Evolutionary conservation across 352 stramenopile species (phyloP).

Genomic region (Phytopythium ostracodes): DNA sequence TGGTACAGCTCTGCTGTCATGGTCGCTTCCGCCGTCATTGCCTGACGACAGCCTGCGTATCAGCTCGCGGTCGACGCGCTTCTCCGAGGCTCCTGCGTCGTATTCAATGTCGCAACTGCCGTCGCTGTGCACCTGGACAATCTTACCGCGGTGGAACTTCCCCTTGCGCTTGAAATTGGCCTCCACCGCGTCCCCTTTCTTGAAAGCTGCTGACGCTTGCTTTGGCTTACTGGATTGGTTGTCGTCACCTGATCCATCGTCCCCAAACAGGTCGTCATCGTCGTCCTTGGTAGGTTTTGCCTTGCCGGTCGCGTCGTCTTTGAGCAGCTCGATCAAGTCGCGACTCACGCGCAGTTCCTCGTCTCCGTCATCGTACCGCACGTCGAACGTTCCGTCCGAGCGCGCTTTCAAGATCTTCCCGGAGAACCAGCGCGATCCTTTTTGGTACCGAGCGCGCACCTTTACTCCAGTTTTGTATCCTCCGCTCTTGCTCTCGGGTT

Average conservation of each 20-base stretch:
- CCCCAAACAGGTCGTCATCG: conserved; percentile 21
- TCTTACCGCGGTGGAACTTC: conserved; percentile 28
- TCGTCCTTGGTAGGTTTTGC: conserved; percentile 13
- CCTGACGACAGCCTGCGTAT: conserved; percentile 1
- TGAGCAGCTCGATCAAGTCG: conserved; percentile 17
- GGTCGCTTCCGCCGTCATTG: conserved; percentile 6
- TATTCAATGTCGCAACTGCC: conserved; percentile 34
- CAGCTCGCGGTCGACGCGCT: conserved; percentile 7
- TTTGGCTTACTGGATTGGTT: conserved; percentile 2
- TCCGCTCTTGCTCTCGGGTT: conserved; percentile 7
- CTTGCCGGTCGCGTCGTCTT: background rate
- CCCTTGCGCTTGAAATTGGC: conserved; percentile 37
- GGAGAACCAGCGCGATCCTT: conserved; percentile 27
- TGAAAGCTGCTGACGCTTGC: background rate
- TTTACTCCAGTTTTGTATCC: conserved; percentile 26
- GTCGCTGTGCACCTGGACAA: conserved; percentile 20
- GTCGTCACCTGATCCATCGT: conserved; percentile 20
- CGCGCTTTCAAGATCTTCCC: conserved; percentile 39
- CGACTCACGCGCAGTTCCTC: conserved; percentile 29
- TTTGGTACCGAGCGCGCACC: conserved; percentile 35
- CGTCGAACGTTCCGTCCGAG: conserved; percentile 55
- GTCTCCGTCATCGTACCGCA: conserved; percentile 66
- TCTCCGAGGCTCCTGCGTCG: conserved; percentile 25
- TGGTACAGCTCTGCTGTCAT: background rate
- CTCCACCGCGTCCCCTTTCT: conserved; percentile 24